These are phyloP conservation scores for Aegilops umbellulata DNA, from an alignment of 176 grass and related monocot species.

Conservation along the genomic window DNA sequence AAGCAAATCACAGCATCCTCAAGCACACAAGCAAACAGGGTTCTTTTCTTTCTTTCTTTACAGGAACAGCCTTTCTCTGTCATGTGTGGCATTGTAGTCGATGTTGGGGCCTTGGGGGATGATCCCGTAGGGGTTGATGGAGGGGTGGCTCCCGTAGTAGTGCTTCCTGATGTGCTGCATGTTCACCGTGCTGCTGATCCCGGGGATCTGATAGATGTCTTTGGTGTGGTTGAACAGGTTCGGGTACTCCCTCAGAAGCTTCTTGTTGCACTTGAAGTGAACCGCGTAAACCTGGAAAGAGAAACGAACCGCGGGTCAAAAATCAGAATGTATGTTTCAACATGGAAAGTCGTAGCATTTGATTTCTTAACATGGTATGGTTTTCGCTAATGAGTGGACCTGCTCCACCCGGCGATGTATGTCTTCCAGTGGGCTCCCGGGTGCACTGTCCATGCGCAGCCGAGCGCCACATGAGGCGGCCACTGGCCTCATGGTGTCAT, in stretches of 20 bases:
- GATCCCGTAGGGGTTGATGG: constrained; percentile 70
- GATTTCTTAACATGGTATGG: too few relatives aligned
- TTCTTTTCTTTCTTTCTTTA: neutral
- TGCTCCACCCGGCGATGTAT: too few relatives aligned
- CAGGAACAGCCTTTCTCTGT: constrained; percentile 60
- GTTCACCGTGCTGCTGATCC: constrained; percentile 68
- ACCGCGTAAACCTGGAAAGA: constrained; percentile 69
- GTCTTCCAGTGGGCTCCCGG: too few relatives aligned
- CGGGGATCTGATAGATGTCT: constrained; percentile 81
- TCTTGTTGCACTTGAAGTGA: constrained; percentile 98
- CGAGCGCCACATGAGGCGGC: too few relatives aligned
- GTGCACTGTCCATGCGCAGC: too few relatives aligned
- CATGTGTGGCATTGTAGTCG: constrained; percentile 73
- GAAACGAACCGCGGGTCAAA: neutral
- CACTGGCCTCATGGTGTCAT: too few relatives aligned
- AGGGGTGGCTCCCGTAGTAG: constrained; percentile 94
- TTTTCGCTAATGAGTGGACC: too few relatives aligned
- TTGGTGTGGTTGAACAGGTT: constrained; percentile 93
- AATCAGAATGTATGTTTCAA: too few relatives aligned
- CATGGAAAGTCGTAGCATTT: too few relatives aligned
- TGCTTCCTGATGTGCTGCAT: constrained; percentile 89
- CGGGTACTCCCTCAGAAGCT: constrained; percentile 64
- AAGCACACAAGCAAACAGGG: too few relatives aligned
- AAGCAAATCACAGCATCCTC: neutral
- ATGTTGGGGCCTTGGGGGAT: constrained; percentile 72